Evolutionary conservation across 192 early-diverging fungal genomes (phyloP).

Genomic region (Funneliformis mosseae): DNA sequence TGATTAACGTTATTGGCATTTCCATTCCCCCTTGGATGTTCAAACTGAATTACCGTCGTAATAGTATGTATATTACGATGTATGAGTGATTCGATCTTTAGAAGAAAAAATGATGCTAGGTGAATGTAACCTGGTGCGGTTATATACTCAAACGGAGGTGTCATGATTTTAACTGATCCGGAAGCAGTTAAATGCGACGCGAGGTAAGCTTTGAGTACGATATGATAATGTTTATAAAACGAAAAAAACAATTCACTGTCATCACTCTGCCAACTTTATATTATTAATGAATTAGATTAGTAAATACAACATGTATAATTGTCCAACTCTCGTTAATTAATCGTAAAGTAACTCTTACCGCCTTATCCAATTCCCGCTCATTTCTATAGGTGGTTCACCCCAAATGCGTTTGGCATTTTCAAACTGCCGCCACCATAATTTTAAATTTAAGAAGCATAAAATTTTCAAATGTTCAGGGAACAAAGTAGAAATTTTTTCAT

Average conservation of each 20-base stretch:
- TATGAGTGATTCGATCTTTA: conserved; percentile 52
- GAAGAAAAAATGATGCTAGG: conserved; percentile 50
- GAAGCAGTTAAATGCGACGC: conserved; percentile 33
- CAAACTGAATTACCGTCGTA: conserved; percentile 54
- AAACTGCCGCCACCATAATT: conserved; percentile 46
- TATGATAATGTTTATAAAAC: conserved; percentile 56
- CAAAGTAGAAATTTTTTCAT: conserved; percentile 35
- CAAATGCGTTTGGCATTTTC: conserved; percentile 45
- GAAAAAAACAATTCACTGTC: conserved; percentile 59
- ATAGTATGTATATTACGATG: conserved; percentile 54
- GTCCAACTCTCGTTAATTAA: not conserved
- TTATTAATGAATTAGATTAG: no score
- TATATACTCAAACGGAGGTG: conserved; percentile 33
- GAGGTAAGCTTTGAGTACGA: conserved; percentile 46
- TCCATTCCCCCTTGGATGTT: conserved; percentile 34
- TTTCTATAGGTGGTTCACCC: conserved; percentile 42
- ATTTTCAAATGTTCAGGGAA: conserved; percentile 46
- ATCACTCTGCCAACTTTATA: conserved; percentile 52
- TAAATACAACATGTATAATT: no score
- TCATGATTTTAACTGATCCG: conserved; percentile 25
- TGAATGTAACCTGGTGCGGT: conserved; percentile 49
- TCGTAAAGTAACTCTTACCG: conserved; percentile 25
- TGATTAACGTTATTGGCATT: conserved; percentile 27
- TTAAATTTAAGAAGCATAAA: conserved; percentile 41
- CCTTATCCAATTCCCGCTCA: conserved; percentile 51